These are phyloP conservation scores for Kluyveromyces sp. DNA, from an alignment of 1,139 yeast species.

Conservation along the genomic window DNA sequence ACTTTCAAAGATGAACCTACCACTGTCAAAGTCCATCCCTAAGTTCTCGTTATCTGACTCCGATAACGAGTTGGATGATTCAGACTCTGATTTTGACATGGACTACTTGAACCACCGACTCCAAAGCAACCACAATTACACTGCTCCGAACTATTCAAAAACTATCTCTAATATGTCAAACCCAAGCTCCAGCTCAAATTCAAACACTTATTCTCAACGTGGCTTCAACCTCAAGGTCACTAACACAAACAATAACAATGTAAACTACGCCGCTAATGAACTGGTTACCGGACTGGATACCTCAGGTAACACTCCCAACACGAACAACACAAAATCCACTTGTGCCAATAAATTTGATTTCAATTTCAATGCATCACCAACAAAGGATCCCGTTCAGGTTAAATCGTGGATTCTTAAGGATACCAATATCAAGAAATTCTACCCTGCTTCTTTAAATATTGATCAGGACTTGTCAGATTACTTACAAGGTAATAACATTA, in stretches of 20 bases:
- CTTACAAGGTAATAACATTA: constrained; percentile 24
- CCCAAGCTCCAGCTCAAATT: constrained; percentile 4
- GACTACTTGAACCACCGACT: constrained; percentile 2
- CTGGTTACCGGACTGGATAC: constrained; percentile 4
- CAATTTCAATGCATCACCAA: constrained; percentile 1
- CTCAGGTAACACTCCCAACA: constrained; percentile 8
- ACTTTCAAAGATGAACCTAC: constrained; percentile 9
- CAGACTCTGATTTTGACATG: constrained; percentile 6
- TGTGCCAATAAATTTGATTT: constrained; percentile 4
- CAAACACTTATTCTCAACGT: neutral
- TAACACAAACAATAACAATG: neutral
- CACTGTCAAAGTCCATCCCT: constrained; percentile 7
- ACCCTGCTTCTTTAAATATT: constrained; percentile 8
- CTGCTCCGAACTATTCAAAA: neutral
- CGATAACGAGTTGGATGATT: constrained; percentile 9
- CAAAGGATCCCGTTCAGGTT: constrained; percentile 6
- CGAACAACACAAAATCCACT: constrained; percentile 9
- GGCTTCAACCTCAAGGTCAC: neutral
- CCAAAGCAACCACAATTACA: neutral
- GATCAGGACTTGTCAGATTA: constrained; percentile 16
- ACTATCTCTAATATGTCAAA: neutral
- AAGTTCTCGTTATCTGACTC: constrained; percentile 8
- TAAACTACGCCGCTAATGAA: neutral
- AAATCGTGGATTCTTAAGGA: constrained; percentile 7
- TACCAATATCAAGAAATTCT: constrained; percentile 7